A percentile compares a stretch with the other conserved stretches of the same genome.
Evolutionary conservation across 306 rosid species (phyloP).

Genomic region (Acacia crassicarpa): DNA sequence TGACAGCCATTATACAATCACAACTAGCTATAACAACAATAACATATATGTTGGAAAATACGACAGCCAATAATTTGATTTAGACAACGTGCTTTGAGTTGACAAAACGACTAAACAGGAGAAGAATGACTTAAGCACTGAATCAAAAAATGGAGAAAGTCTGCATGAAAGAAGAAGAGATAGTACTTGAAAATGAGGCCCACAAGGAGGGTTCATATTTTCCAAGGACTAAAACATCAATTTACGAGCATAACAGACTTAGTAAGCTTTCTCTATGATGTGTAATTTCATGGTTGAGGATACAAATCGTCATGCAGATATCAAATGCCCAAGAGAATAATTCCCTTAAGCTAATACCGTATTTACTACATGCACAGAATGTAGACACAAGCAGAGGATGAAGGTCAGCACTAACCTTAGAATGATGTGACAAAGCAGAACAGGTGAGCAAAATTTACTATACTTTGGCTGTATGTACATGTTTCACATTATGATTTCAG

Average conservation of each 20-base stretch:
- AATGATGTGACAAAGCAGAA: slow-evolving; percentile 23
- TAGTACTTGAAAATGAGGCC: not conserved
- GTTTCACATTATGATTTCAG: slow-evolving; percentile 47
- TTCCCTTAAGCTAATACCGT: slow-evolving; percentile 18
- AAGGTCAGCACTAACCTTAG: slow-evolving; percentile 49
- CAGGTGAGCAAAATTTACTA: slow-evolving; percentile 17
- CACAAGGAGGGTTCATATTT: not conserved
- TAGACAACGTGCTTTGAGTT: not conserved
- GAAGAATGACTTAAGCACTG: not conserved
- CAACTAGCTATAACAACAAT: slow-evolving; percentile 5
- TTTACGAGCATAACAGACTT: not conserved
- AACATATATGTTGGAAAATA: not conserved
- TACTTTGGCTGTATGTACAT: slow-evolving; percentile 36
- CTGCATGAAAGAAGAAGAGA: not conserved
- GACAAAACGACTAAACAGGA: not conserved
- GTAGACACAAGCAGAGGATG: slow-evolving; percentile 23
- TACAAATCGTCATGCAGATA: slow-evolving; percentile 1
- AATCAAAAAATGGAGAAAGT: not conserved
- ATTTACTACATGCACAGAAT: not conserved
- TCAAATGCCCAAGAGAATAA: not conserved
- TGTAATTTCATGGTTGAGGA: slow-evolving; percentile 7
- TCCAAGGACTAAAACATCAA: not conserved
- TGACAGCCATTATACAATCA: not conserved
- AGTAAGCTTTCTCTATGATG: not conserved
- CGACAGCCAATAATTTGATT: not conserved